phyloP scores from a whole-genome alignment of 2,329 filamentous ascomycete species.

The Alternaria arborescens region DNA sequence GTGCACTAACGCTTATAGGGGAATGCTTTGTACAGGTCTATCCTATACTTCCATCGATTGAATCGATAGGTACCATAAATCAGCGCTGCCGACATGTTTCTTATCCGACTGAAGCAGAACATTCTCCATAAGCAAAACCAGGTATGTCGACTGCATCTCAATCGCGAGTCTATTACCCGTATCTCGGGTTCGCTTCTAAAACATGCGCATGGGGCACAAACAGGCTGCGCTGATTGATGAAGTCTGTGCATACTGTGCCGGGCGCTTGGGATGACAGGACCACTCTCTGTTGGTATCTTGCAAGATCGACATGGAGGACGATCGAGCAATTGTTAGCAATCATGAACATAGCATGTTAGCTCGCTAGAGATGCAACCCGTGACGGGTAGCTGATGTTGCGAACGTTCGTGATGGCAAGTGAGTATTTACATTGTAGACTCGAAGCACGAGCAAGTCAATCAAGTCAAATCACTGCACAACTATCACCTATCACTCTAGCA shows the following conservation, averaged over 20 bases:
- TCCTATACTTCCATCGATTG: slow-evolving; percentile 1
- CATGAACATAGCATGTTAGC: background rate
- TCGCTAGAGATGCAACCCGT: background rate
- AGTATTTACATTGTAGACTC: background rate
- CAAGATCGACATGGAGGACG: slow-evolving; percentile 1
- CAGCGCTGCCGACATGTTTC: slow-evolving; percentile 12
- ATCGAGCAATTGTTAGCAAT: background rate
- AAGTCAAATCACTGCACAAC: background rate
- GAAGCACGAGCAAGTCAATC: background rate
- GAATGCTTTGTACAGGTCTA: background rate
- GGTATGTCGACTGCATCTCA: slow-evolving; percentile 16
- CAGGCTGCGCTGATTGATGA: slow-evolving; percentile 23
- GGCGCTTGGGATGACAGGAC: slow-evolving; percentile 15
- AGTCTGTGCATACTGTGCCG: slow-evolving; percentile 11
- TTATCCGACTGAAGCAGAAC: slow-evolving; percentile 1
- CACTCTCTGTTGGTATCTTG: background rate
- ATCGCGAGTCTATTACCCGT: slow-evolving; percentile 10
- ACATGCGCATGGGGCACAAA: slow-evolving; percentile 2
- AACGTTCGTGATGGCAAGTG: background rate
- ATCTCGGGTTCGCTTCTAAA: slow-evolving; percentile 1
- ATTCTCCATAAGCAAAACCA: slow-evolving; percentile 12
- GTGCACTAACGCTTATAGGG: background rate
- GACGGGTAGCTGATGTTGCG: background rate
- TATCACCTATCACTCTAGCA: background rate
- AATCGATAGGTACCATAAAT: background rate